Evolutionary conservation across 108 stramenopile genomes (phyloP), one percentile per base, ranked within the genome.

Genomic region (Cyclotella sp.): DNA sequence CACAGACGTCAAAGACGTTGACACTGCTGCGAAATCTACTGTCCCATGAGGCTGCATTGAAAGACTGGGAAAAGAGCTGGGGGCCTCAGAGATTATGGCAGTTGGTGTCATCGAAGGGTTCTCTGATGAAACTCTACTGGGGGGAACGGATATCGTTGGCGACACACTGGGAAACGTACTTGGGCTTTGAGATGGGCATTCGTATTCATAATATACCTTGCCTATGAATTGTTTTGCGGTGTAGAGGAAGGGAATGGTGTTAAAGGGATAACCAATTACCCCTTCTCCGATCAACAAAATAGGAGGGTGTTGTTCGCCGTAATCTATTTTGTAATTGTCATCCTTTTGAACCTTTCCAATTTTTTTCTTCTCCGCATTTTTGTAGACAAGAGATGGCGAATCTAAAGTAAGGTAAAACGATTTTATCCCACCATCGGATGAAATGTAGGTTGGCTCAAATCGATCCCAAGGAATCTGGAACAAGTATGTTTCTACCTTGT

Each of bases 331-430:
- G 34, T 39, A 68, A 51, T 51, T 45, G 18, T 77, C 76, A 44
- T 68, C 51, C 44, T 77, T 77, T 41, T 68, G 60, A 19, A 46
- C 64, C 5, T 67, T 53, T 52, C 68, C 76, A 49, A 77, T 26
- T 8, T 15, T 9, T 19, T 69, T 59, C 13, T 9, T 63, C 39
- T 28, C 28, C 28, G 47, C 45, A 46, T 77, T 60, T 62, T 47
- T 62, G 61, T 62, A 77, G 46, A 77, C 26, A 26, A 77, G 65
- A 9, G 76, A 52, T 27, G 30, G 47, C 14, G 59, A 68, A 43
- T 67, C 16, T 10, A 77, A 61, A 16, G 76, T 69, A 12, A 77
- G n/a, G 63, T 77, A 77, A 69, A 77, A 77, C 27, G 76, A 77
- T n/a, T 57, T 58, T 13, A 77, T 55, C 9, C 76, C 68, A n/a